Conservation (phyloP, 352 stramenopile genomes). For the Detonula confervacea region DNA sequence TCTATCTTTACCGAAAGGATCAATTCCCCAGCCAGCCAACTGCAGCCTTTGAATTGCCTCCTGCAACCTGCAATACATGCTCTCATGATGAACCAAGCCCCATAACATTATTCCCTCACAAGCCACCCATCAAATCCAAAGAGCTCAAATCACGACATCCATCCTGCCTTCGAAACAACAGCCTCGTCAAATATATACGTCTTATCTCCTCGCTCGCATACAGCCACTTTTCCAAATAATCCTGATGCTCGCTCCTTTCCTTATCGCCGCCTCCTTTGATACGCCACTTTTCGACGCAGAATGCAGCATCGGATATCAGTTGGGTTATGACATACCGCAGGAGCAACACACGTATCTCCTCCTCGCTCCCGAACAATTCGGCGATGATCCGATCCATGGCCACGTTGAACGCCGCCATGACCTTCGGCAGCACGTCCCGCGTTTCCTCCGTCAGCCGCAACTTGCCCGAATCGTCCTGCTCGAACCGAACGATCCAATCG, state of each 20-base stretch:
- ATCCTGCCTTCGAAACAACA: conserved; percentile 1
- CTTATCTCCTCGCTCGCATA: conserved; percentile 48
- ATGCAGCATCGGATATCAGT: conserved; percentile 71
- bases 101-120: too few relatives aligned
- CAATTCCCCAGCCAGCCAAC: too few relatives aligned
- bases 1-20: too few relatives aligned
- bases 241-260: conserved; percentile 55
- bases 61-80: too few relatives aligned
- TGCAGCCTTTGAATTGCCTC: too few relatives aligned
- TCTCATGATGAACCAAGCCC: too few relatives aligned
- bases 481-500: conserved; percentile 73
- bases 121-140: neutral
- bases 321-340: conserved; percentile 73
- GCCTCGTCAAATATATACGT: conserved; percentile 22
- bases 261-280: conserved; percentile 69
- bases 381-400: conserved; percentile 63
- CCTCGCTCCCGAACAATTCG: conserved; percentile 69
- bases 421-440: conserved; percentile 59
- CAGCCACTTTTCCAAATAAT: conserved; percentile 68
- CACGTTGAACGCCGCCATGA: conserved; percentile 69
- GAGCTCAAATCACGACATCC: conserved; percentile 3
- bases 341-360: conserved; percentile 60
- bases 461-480: conserved; percentile 51
- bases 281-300: conserved; percentile 80
- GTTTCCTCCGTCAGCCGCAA: conserved; percentile 63